Evolutionary conservation across 2,329 filamentous ascomycete species (phyloP), one percentile per base, ranked within the genome.

Genomic region (Didymosphaeria variabile): DNA sequence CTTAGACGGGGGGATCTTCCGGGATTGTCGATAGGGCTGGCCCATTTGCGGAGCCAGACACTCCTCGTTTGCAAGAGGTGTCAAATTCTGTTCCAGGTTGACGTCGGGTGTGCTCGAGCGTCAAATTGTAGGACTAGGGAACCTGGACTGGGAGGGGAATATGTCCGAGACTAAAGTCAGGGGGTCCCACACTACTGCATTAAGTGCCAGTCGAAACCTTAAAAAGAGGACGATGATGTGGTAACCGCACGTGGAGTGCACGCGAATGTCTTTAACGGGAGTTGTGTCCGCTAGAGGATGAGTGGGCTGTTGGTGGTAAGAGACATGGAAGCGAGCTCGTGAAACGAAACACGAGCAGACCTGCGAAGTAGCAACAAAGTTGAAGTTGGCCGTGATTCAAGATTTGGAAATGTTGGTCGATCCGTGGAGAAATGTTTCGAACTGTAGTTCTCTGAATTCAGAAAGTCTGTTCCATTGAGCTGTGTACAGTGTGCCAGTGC

Each of bases 91-190:
- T 31, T 29, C 45, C 45, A 31, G 45, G 45, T 31, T n/a, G 45
- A 47, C 45, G 45, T 31, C 45, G 38, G 17, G n/a, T 40, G 38
- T 7, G 38, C 38, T 40, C 15, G 38, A 40, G 38, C 15, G 42
- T 2, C 19, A 21, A 23, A 10, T 21, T 21, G 19, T 21, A n/a
- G 5, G 19, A 13, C 42, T 12, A 21, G 42, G 42, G 10, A 21
- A 9, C 42, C 49, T n/a, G 32, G 19, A 21, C 32, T 9, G 31
- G 21, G n/a, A 40, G 13, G 19, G 32, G 49, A 52, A 19, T 15
- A 21, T 17, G 49, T n/a, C 32, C 49, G 49, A 51, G 19, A 29
- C 31, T 51, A 52, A 17, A n/a, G 9, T 52, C 49, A 40, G 49
- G 49, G 49, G 32, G 32, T 13, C 32, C 29, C 32, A 32, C 49